These are phyloP conservation scores for Heterobasidion parviporum DNA, from an alignment of 1,284 basidiomycete genomes.

Conservation along the genomic window DNA sequence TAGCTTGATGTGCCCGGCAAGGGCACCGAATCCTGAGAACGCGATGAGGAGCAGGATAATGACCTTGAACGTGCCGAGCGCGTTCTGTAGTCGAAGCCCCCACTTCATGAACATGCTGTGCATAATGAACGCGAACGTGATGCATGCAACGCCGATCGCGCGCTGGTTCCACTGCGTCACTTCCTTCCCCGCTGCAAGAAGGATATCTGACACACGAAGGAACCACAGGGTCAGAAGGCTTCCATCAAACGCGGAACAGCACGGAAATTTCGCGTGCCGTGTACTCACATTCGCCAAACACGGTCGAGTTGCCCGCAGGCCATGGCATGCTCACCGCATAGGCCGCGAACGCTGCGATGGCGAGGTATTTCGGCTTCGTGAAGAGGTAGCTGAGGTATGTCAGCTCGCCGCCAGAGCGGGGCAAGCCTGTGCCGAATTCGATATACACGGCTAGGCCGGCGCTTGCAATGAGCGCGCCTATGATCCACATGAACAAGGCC, in stretches of 20 bases:
- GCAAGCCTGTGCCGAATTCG: conserved; percentile 64
- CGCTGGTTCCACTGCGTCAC: conserved; percentile 40
- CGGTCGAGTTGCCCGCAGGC: conserved; percentile 47
- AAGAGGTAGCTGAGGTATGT: conserved; percentile 71
- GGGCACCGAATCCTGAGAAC: conserved; percentile 20
- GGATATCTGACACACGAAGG: conserved; percentile 6
- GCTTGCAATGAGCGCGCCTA: conserved; percentile 55
- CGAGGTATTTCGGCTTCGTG: conserved; percentile 51
- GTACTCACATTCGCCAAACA: conserved; percentile 58
- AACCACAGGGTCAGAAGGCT: neutral
- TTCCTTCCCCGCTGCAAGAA: conserved; percentile 21
- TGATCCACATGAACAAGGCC: conserved; percentile 60
- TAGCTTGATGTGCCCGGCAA: conserved; percentile 5
- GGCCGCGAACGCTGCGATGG: conserved; percentile 49
- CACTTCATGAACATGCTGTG: conserved; percentile 49
- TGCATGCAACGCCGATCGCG: conserved; percentile 42
- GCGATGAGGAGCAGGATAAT: conserved; percentile 48
- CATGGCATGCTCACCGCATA: conserved; percentile 58
- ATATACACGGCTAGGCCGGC: conserved; percentile 66
- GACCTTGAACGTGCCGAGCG: conserved; percentile 59
- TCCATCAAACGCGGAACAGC: neutral
- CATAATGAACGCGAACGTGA: conserved; percentile 47
- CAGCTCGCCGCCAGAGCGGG: conserved; percentile 69
- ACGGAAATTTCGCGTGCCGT: neutral
- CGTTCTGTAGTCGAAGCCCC: conserved; percentile 61